A percentile compares a stretch with the other conserved stretches of the same genome.
Conservation (phyloP, 2,329 filamentous ascomycete species). For the Periconia macrospinosa region DNA sequence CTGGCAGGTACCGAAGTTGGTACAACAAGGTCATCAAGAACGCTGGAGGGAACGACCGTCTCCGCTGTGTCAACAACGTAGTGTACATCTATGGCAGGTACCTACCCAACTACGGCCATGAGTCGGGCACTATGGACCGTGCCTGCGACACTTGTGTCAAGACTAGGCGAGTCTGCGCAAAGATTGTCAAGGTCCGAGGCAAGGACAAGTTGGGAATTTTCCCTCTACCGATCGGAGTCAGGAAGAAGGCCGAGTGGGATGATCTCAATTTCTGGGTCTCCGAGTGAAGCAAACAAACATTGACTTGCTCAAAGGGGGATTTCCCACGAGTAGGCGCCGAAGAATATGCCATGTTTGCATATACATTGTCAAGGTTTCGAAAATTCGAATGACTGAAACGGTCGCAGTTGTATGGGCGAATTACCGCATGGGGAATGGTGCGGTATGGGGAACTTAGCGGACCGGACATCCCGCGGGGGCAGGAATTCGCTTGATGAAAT, state of each 20-base stretch:
- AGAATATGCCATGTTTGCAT: background rate
- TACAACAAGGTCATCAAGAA: background rate
- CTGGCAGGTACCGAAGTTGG: background rate
- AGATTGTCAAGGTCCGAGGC: background rate
- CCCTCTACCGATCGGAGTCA: background rate
- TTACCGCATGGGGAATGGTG: no score
- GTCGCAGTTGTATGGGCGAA: no score
- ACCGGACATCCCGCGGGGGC: no score
- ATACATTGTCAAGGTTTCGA: no score
- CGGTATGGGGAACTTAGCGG: no score
- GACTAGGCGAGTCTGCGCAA: background rate
- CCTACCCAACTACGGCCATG: background rate
- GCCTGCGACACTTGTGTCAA: slow-evolving; percentile 2
- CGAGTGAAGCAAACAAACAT: background rate
- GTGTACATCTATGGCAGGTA: background rate
- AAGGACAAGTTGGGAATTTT: background rate
- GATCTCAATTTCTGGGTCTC: background rate
- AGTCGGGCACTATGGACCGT: background rate
- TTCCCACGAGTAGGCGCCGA: background rate
- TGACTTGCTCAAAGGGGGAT: background rate
- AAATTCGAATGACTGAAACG: no score
- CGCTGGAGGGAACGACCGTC: background rate
- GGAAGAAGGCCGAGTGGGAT: background rate
- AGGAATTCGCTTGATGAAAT: no score
- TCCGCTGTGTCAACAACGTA: slow-evolving; percentile 1